phyloP scores from a whole-genome alignment of 2,329 filamentous ascomycete genomes.

The Colletotrichum musae region DNA sequence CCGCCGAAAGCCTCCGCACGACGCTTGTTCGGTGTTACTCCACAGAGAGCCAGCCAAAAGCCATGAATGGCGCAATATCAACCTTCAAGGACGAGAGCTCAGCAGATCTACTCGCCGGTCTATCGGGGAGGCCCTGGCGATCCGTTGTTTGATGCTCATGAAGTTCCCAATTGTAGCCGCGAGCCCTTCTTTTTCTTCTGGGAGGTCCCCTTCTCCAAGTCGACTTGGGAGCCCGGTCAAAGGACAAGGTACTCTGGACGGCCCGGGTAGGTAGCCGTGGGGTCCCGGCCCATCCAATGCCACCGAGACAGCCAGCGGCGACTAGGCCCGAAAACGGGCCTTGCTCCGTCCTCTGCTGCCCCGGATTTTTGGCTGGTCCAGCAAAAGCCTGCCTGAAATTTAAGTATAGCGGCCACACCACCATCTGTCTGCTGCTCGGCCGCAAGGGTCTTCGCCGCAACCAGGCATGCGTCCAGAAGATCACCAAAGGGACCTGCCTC shows the following conservation, averaged over 20 bases:
- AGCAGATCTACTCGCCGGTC: conserved; percentile 28
- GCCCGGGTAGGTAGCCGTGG: conserved; percentile 41
- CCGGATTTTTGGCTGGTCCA: conserved; percentile 41
- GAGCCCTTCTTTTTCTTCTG: conserved; percentile 21
- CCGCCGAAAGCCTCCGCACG: conserved; percentile 25
- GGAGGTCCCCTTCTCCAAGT: conserved; percentile 36
- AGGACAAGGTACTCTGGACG: conserved; percentile 34
- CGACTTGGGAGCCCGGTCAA: conserved; percentile 36
- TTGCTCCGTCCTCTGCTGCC: conserved; percentile 39
- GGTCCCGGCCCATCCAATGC: conserved; percentile 38
- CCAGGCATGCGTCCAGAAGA: conserved; percentile 41
- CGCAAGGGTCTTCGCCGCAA: conserved; percentile 40
- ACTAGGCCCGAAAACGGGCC: conserved; percentile 39
- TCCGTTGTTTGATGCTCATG: conserved; percentile 40
- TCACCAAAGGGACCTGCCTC: conserved; percentile 35
- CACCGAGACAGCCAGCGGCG: conserved; percentile 35
- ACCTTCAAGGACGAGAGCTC: conserved; percentile 34
- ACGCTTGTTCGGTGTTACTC: conserved; percentile 5
- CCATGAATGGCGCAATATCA: conserved; percentile 38
- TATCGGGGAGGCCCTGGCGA: conserved; percentile 30
- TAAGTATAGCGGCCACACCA: conserved; percentile 34
- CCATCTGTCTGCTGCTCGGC: conserved; percentile 31
- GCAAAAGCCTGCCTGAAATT: conserved; percentile 33
- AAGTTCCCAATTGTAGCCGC: conserved; percentile 38
- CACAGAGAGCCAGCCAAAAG: conserved; percentile 33